These are phyloP conservation scores for Trichosporon sp. DNA, from an alignment of 1,284 basidiomycete species.

Conservation along the genomic window DNA sequence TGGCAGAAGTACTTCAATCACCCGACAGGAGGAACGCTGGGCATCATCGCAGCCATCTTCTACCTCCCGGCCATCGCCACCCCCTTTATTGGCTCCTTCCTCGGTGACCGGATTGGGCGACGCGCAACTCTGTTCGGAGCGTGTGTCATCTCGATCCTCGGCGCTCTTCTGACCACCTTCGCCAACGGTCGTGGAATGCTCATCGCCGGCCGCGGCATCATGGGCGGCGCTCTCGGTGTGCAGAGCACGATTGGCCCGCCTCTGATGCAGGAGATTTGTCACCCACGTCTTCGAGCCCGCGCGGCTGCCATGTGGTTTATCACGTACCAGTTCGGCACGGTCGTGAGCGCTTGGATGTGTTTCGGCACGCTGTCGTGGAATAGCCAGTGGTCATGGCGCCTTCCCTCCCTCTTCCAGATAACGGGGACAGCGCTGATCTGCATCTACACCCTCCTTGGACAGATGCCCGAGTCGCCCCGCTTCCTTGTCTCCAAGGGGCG, in stretches of 20 bases:
- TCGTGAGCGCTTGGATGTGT: slow-evolving; percentile 27
- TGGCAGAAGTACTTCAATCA: slow-evolving; percentile 15
- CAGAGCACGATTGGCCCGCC: slow-evolving; percentile 5
- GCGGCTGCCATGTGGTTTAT: slow-evolving; percentile 49
- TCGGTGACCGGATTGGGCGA: slow-evolving; percentile 38
- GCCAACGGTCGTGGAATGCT: neutral
- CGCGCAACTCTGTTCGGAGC: slow-evolving; percentile 35
- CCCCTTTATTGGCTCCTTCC: slow-evolving; percentile 24
- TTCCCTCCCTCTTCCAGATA: slow-evolving; percentile 62
- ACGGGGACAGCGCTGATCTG: slow-evolving; percentile 22
- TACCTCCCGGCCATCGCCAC: slow-evolving; percentile 14
- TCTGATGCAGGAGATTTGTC: slow-evolving; percentile 34
- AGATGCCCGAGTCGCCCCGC: slow-evolving; percentile 56
- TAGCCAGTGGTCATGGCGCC: slow-evolving; percentile 41
- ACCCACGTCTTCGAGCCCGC: slow-evolving; percentile 64
- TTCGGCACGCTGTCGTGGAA: slow-evolving; percentile 22
- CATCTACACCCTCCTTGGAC: slow-evolving; percentile 46
- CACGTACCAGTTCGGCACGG: slow-evolving; percentile 62
- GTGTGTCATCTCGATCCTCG: slow-evolving; percentile 50
- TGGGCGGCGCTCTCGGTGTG: slow-evolving; percentile 7
- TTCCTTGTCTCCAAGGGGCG: slow-evolving; percentile 57
- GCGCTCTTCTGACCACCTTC: slow-evolving; percentile 47
- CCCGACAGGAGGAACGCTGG: slow-evolving; percentile 13
- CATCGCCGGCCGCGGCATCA: slow-evolving; percentile 6
- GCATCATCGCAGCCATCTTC: slow-evolving; percentile 20